Conservation (phyloP, 169 alveolate species). For the Plasmodium vinckei region DNA sequence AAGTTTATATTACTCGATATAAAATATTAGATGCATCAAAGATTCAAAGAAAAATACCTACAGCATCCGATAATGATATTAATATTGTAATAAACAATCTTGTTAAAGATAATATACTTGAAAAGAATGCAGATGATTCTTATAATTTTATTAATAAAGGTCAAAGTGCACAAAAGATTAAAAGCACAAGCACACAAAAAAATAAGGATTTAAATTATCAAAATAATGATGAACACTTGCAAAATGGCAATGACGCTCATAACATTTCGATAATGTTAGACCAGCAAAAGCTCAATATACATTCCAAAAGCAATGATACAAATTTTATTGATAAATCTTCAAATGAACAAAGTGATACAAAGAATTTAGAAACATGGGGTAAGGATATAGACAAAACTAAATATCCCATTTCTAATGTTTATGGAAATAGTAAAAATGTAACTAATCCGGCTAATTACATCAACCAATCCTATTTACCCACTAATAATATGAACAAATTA, state of each 20-base stretch:
- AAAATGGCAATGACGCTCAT: background rate
- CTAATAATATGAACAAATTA: background rate
- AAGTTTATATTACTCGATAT: constrained; percentile 25
- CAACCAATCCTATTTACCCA: constrained; percentile 1
- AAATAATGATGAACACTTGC: background rate
- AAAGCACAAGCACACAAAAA: background rate
- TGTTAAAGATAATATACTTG: constrained; percentile 25
- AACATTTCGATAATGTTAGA: background rate
- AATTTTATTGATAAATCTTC: background rate
- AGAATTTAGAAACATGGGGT: background rate
- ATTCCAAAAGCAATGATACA: background rate
- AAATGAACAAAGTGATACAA: background rate
- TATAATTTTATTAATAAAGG: constrained; percentile 26
- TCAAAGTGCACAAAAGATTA: background rate
- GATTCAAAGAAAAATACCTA: constrained; percentile 25
- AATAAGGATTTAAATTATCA: background rate
- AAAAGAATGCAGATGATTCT: constrained; percentile 2
- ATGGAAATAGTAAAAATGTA: too few species aligned
- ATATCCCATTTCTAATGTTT: too few species aligned
- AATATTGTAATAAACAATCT: constrained; percentile 34
- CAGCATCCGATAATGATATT: constrained; percentile 38
- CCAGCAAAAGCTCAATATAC: background rate
- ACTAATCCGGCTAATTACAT: background rate
- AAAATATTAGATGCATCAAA: constrained; percentile 38
- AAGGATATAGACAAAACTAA: constrained; percentile 12